A percentile compares a stretch with the other conserved stretches of the same genome.
Conservation (phyloP, 2,329 filamentous ascomycete genomes). For the Colletotrichum karsti region DNA sequence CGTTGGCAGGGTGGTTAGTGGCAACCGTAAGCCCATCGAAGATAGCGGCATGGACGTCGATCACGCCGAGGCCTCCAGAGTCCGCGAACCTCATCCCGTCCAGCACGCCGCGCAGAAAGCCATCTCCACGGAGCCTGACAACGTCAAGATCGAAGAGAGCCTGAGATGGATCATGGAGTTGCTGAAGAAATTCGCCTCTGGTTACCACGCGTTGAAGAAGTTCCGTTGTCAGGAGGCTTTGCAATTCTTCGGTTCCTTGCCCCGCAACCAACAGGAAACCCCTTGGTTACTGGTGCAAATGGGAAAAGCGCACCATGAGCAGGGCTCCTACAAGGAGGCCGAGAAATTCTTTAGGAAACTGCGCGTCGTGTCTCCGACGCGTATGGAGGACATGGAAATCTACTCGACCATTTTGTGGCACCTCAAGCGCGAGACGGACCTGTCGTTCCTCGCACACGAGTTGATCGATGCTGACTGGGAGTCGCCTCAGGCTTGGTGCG, state of each 20-base stretch:
- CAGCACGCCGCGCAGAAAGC: slow-evolving; percentile 48
- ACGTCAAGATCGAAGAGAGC: slow-evolving; percentile 76
- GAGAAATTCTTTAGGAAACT: slow-evolving; percentile 87
- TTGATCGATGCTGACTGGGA: slow-evolving; percentile 87
- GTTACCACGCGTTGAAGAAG: slow-evolving; percentile 79
- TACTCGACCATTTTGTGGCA: slow-evolving; percentile 99
- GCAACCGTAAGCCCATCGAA: slow-evolving; percentile 80
- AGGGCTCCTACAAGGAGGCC: slow-evolving; percentile 84
- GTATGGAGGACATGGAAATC: slow-evolving; percentile 94
- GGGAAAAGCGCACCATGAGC: slow-evolving; percentile 91
- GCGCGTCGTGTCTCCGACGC: slow-evolving; percentile 80
- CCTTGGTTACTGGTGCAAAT: slow-evolving; percentile 94
- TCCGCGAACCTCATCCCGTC: slow-evolving; percentile 48
- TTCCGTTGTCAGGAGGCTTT: slow-evolving; percentile 84
- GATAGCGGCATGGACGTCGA: slow-evolving; percentile 76
- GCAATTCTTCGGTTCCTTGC: slow-evolving; percentile 75
- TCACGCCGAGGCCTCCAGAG: slow-evolving; percentile 64
- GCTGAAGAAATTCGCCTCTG: slow-evolving; percentile 82
- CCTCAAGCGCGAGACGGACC: slow-evolving; percentile 87
- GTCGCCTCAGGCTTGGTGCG: slow-evolving; percentile 95
- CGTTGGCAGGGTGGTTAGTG: slow-evolving; percentile 88
- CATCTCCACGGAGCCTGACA: slow-evolving; percentile 55
- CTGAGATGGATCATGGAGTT: slow-evolving; percentile 81
- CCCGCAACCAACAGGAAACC: slow-evolving; percentile 82
- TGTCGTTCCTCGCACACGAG: slow-evolving; percentile 92